phyloP scores from a whole-genome alignment of 164 flowering plant genomes.

The Aristolochia californica region DNA sequence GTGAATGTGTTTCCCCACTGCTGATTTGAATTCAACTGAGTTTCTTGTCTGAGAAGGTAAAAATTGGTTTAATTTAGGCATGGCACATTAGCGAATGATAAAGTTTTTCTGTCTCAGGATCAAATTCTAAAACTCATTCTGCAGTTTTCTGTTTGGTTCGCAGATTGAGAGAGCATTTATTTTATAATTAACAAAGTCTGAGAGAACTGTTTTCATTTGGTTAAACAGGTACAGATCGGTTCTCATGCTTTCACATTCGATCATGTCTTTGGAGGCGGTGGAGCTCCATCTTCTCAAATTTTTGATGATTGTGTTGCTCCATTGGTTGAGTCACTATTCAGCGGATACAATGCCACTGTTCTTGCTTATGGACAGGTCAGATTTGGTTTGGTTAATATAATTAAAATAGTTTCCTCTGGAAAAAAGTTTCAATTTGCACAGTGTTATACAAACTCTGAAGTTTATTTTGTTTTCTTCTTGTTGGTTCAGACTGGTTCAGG shows the following conservation, averaged over 20 bases:
- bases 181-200: no score
- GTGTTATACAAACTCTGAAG: neutral
- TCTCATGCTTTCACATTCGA: constrained; percentile 86
- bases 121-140: no score
- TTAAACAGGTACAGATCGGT: constrained; percentile 77
- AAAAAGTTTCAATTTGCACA: neutral
- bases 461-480: neutral
- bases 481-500: constrained; percentile 87
- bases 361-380: constrained; percentile 97
- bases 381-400: neutral
- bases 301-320: constrained; percentile 76
- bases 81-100: no score
- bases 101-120: no score
- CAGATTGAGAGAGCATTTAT: no score
- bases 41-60: no score
- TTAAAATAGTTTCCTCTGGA: neutral
- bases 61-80: neutral
- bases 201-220: neutral
- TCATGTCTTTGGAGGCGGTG: constrained; percentile 56
- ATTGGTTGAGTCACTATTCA: constrained; percentile 67
- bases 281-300: constrained; percentile 29
- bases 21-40: no score
- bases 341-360: constrained; percentile 93
- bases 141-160: no score
- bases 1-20: neutral